Evolutionary conservation across 1,139 yeast genomes (phyloP), one percentile per base, ranked within the genome.

Genomic region (Lodderomyces beijingensis): DNA sequence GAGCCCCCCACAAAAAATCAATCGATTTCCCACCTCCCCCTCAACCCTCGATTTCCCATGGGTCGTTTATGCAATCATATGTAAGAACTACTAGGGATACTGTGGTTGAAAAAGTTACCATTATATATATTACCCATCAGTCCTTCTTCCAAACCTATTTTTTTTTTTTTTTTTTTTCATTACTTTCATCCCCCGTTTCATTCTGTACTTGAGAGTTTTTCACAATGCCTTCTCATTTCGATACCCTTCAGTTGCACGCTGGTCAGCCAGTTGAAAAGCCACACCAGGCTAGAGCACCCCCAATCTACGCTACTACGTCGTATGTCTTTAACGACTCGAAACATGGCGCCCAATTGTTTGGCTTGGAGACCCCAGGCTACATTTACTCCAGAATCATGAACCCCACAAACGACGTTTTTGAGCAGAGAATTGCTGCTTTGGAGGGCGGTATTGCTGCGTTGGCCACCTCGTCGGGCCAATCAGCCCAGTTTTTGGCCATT

Each of bases 401-500:
- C 66, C 98, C 98, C 41, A 91, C 98, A 44, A 81, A 73, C 39
- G 94, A 82, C 46, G 91, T 84, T 18, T 83, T 91, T 45, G 98
- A 91, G 62, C 77, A 85, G 57, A 77, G 98, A 64, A 71, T 91
- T 36, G 94, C 96, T 37, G 93, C 95, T 32, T 73, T 91, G 42
- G 98, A 91, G 63, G 83, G 84, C 39, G 98, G 97, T 51, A 79
- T 79, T 36, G 95, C 83, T 42, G 97, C 95, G 3, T 64, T 89
- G 40, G 93, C 95, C n/a, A 81, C 83, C 22, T 61, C 95, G 19
- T 88, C 96, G 9, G 97, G 98, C 41, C 96, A 88, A 63, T 91
- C 96, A 35, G 96, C 97, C 25, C 96, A 88, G 59, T 75, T 87
- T 47, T 57, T 85, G 40, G 95, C 96, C 22, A 69, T 88, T 53